Evolutionary conservation across 2,329 filamentous ascomycete species (phyloP), one percentile per base, ranked within the genome.

Genomic region (Calonectria pteridis): DNA sequence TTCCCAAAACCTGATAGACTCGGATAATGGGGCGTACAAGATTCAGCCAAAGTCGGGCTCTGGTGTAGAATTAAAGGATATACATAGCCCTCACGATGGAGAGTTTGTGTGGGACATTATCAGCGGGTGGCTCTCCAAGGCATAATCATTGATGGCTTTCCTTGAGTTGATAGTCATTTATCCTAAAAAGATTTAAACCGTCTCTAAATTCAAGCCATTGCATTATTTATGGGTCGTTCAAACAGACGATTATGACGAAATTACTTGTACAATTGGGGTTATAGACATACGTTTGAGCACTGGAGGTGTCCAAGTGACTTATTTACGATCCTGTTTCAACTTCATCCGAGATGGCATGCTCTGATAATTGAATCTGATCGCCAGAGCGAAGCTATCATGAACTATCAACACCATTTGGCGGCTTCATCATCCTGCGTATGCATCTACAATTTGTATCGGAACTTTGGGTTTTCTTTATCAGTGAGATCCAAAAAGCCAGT

Each of bases 21-120:
- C 33, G 6, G 71, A 73, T 51, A 58, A 69, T 59, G 71, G 71
- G 20, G 23, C 58, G 1, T 73, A 69, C 16, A 20, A 46, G 11
- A 9, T 31, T 23, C 18, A 31, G 2, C 3, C 37, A 33, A 31
- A 23, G 11, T 4, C 9, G 3, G 33, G 18, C 9, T 7, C 59
- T 28, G 26, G 40, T 14, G 37, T 49, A 13, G 0, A 31, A 16
- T 33, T 64, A 7, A 43, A 26, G 3, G 40, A 31, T 11, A 33
- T 33, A 2, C 37, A 33, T 5, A 46, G 29, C 14, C 59, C 16
- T 23, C 59, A 49, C 18, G 59, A 64, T 33, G 59, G 37, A 23
- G 59, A 31, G 18, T n/a, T 18, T 4, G 59, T 64, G 6, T 64
- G 59, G 59, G 26, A 33, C 20, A 13, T 14, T 13, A 29, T 64